Percentiles rank a stretch among this genome's conserved stretches.
These are phyloP conservation scores for Tulasnella sp. DNA, from an alignment of 768 basidiomycete genomes.

Conservation along the genomic window DNA sequence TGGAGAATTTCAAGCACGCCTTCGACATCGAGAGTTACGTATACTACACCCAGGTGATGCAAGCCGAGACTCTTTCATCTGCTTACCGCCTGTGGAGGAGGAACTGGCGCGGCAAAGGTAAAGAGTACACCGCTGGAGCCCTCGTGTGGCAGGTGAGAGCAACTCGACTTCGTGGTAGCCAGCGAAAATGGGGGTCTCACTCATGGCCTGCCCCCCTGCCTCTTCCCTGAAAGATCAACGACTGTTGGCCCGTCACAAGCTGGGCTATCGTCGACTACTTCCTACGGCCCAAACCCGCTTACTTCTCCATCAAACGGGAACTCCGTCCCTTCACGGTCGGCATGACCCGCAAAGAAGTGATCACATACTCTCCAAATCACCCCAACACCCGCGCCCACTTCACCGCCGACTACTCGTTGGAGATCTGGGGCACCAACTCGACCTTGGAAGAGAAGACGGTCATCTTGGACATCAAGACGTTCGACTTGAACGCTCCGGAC, in stretches of 20 bases:
- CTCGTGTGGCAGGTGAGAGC: conserved; percentile 86
- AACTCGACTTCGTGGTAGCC: conserved; percentile 10
- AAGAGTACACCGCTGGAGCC: conserved; percentile 82
- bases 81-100: conserved; percentile 93
- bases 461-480: conserved; percentile 38
- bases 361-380: conserved; percentile 49
- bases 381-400: conserved; percentile 57
- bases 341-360: conserved; percentile 72
- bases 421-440: conserved; percentile 88
- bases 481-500: conserved; percentile 55
- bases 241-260: conserved; percentile 91
- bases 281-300: conserved; percentile 87
- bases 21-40: conserved; percentile 90
- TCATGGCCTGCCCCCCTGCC: neutral
- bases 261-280: conserved; percentile 96
- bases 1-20: conserved; percentile 89
- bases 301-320: conserved; percentile 80
- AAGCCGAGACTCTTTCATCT: conserved; percentile 82
- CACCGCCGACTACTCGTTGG: conserved; percentile 60
- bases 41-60: conserved; percentile 95
- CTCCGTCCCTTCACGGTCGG: conserved; percentile 76
- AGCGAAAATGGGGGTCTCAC: neutral
- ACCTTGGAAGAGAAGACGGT: conserved; percentile 55
- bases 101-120: conserved; percentile 84
- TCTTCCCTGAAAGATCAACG: conserved; percentile 57